These are phyloP conservation scores for Phyllosticta citrichinensis DNA, from an alignment of 2,329 filamentous ascomycete species.

Conservation along the genomic window DNA sequence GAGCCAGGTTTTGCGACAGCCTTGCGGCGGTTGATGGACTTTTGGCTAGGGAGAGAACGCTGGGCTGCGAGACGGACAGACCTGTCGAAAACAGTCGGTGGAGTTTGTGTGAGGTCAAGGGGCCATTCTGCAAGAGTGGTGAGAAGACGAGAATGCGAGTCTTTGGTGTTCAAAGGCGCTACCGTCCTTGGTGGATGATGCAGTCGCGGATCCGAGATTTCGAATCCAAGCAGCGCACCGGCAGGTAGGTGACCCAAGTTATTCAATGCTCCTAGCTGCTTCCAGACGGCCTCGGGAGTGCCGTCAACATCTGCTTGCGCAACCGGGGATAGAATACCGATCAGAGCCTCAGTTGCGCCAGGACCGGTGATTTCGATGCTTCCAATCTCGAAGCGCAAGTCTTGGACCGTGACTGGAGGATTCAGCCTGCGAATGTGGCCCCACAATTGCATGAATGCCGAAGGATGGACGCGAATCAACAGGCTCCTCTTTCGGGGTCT, in stretches of 20 bases:
- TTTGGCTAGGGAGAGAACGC: slow-evolving; percentile 61
- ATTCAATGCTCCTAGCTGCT: slow-evolving; percentile 20
- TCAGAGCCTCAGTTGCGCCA: slow-evolving; percentile 66
- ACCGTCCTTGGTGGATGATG: slow-evolving; percentile 57
- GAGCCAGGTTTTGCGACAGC: slow-evolving; percentile 52
- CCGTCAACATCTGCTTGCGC: slow-evolving; percentile 14
- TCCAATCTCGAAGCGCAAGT: slow-evolving; percentile 62
- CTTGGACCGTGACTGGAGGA: slow-evolving; percentile 54
- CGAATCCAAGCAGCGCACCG: slow-evolving; percentile 62
- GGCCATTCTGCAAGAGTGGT: slow-evolving; percentile 59
- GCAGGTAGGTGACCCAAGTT: slow-evolving; percentile 55
- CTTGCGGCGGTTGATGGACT: slow-evolving; percentile 70
- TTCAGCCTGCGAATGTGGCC: slow-evolving; percentile 48
- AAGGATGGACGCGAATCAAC: slow-evolving; percentile 72
- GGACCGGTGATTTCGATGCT: slow-evolving; percentile 64
- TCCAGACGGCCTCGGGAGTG: slow-evolving; percentile 26
- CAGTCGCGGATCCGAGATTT: slow-evolving; percentile 69
- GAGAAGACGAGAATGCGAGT: slow-evolving; percentile 37
- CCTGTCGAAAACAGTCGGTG: slow-evolving; percentile 56
- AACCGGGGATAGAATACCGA: slow-evolving; percentile 53
- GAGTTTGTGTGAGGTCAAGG: slow-evolving; percentile 43
- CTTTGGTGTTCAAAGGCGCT: slow-evolving; percentile 20
- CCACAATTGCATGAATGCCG: slow-evolving; percentile 63
- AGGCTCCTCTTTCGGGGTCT: slow-evolving; percentile 37
- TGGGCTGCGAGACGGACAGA: slow-evolving; percentile 54